These are phyloP conservation scores for Coemansia brasiliensis DNA, from an alignment of 192 early-diverging fungal species.

Conservation along the genomic window DNA sequence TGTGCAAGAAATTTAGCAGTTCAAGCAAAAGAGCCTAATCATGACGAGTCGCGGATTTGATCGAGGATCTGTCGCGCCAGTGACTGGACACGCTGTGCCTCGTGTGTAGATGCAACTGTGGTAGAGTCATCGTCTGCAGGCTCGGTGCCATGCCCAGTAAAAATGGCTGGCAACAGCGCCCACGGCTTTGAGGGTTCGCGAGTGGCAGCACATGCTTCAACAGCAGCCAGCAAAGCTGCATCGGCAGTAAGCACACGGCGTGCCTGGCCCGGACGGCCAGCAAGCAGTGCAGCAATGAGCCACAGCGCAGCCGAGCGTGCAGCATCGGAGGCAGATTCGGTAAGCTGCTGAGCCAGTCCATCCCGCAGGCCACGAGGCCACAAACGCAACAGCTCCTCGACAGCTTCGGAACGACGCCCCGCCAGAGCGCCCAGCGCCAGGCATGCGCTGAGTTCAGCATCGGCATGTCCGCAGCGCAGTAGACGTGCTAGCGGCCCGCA, in stretches of 20 bases:
- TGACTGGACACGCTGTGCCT: slow-evolving; percentile 18
- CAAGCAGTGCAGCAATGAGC: slow-evolving; percentile 27
- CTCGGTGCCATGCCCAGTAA: slow-evolving; percentile 3
- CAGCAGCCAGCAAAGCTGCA: slow-evolving; percentile 21
- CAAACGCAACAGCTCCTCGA: slow-evolving; percentile 37
- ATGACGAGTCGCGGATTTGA: slow-evolving; percentile 1
- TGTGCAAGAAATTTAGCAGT: too few relatives aligned
- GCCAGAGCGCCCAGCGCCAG: slow-evolving; percentile 32
- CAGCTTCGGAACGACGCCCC: slow-evolving; percentile 15
- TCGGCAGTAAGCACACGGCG: slow-evolving; percentile 13
- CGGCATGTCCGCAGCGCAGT: slow-evolving; percentile 6
- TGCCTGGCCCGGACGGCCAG: too few relatives aligned
- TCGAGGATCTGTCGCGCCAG: slow-evolving; percentile 28
- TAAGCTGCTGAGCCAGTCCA: slow-evolving; percentile 5
- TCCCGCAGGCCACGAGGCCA: slow-evolving; percentile 32
- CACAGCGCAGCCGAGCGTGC: slow-evolving; percentile 33
- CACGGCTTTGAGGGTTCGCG: slow-evolving; percentile 4
- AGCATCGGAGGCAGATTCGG: too few relatives aligned
- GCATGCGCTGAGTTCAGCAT: slow-evolving; percentile 30
- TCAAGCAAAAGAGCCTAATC: neutral
- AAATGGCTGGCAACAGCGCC: slow-evolving; percentile 11
- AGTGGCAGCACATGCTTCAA: slow-evolving; percentile 18
- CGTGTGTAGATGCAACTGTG: slow-evolving; percentile 4
- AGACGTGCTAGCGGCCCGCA: slow-evolving; percentile 21
- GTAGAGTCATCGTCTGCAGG: neutral